phyloP scores from a whole-genome alignment of 2,329 filamentous ascomycete genomes.

The Pseudohalonectria lignicola region DNA sequence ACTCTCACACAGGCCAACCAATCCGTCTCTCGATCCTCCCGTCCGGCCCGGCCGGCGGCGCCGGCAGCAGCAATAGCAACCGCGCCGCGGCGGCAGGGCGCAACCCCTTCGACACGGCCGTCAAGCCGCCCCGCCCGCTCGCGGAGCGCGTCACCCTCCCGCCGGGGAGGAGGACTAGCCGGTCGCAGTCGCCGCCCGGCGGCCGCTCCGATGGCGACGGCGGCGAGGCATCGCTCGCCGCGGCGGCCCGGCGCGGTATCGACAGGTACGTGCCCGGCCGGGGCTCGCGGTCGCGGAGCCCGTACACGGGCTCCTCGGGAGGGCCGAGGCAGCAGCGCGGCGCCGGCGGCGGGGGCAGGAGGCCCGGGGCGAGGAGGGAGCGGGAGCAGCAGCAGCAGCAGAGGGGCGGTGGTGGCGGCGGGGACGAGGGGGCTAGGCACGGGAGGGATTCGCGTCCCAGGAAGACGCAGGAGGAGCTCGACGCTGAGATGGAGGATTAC shows the following conservation, averaged over 20 bases:
- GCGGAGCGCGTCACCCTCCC: constrained; percentile 50
- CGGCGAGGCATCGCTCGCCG: no score
- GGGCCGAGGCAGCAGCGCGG: constrained; percentile 18
- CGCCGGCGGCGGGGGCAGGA: constrained; percentile 29
- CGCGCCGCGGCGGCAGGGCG: no score
- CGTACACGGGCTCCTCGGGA: constrained; percentile 37
- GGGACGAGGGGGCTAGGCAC: constrained; percentile 22
- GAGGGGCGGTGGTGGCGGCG: constrained; percentile 32
- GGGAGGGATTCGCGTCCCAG: constrained; percentile 48
- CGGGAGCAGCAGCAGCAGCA: constrained; percentile 30
- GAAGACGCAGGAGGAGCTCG: constrained; percentile 86
- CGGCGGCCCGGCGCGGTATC: constrained; percentile 54
- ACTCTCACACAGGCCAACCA: constrained; percentile 49
- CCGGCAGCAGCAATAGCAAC: no score
- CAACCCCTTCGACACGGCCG: constrained; percentile 45
- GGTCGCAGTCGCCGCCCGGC: constrained; percentile 43
- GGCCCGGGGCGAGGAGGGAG: constrained; percentile 27
- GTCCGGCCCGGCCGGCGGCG: constrained; percentile 27
- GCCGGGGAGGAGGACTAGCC: constrained; percentile 43
- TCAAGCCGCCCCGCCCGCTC: constrained; percentile 44
- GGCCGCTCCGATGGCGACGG: constrained; percentile 25
- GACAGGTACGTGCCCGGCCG: constrained; percentile 68
- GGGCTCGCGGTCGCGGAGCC: constrained; percentile 45
- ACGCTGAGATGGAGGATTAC: constrained; percentile 96
- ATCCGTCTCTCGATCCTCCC: constrained; percentile 63